Evolutionary conservation across 441 rosid species (phyloP).

Genomic region (Croton setiger): DNA sequence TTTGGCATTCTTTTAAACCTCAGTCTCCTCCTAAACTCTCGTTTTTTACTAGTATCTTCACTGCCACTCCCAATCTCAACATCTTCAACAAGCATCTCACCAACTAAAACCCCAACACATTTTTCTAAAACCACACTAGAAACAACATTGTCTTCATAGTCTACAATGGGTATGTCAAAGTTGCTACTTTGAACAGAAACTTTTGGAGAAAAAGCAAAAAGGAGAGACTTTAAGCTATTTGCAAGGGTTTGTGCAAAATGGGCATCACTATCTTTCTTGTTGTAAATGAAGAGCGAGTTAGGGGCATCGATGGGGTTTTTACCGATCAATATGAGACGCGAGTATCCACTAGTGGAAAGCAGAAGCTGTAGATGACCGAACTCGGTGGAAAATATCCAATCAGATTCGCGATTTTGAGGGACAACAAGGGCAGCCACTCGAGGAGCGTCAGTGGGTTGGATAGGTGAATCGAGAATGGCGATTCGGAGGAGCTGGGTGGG

Average conservation of each 20-base stretch:
- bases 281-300: slow-evolving; percentile 26
- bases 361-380: slow-evolving; percentile 80
- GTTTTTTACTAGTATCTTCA: slow-evolving; percentile 25
- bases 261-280: slow-evolving; percentile 1
- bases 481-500: slow-evolving; percentile 44
- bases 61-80: slow-evolving; percentile 51
- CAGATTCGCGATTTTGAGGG: slow-evolving; percentile 60
- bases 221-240: slow-evolving; percentile 36
- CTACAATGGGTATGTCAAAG: slow-evolving; percentile 46
- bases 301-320: slow-evolving; percentile 18
- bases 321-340: slow-evolving; percentile 60
- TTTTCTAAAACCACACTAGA: slow-evolving; percentile 46
- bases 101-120: slow-evolving; percentile 50
- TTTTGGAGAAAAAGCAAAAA: slow-evolving; percentile 50
- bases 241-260: slow-evolving; percentile 12
- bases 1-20: slow-evolving; percentile 92
- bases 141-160: slow-evolving; percentile 60
- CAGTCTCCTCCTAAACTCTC: slow-evolving; percentile 74
- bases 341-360: slow-evolving; percentile 39
- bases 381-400: slow-evolving; percentile 86
- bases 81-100: slow-evolving; percentile 86
- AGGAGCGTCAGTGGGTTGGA: slow-evolving; percentile 28
- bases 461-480: slow-evolving; percentile 77
- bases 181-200: slow-evolving; percentile 17
- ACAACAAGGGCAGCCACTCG: slow-evolving; percentile 63